A percentile compares a stretch with the other conserved stretches of the same genome.
These are phyloP conservation scores for Aplosporella prunicola DNA, from an alignment of 2,329 filamentous ascomycete genomes.

Conservation along the genomic window DNA sequence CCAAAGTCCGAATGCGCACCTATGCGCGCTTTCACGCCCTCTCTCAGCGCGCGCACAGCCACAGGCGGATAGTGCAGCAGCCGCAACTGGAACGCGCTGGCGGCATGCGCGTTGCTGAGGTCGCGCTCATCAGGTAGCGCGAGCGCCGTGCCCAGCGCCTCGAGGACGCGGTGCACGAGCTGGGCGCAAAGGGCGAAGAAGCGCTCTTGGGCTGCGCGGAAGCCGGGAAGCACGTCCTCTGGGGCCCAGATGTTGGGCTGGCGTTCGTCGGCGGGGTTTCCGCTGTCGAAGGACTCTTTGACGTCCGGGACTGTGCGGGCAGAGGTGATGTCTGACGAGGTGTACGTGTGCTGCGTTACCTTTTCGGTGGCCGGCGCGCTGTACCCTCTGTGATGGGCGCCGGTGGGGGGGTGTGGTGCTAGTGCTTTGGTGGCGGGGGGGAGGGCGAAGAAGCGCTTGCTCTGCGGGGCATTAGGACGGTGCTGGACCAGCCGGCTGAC, in stretches of 20 bases:
- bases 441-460: constrained; percentile 30
- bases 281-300: constrained; percentile 27
- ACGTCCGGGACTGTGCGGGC: constrained; percentile 20
- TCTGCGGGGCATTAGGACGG: constrained; percentile 12
- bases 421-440: constrained; percentile 26
- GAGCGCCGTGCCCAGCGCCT: constrained; percentile 21
- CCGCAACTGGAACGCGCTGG: constrained; percentile 25
- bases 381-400: constrained; percentile 32
- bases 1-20: constrained; percentile 36
- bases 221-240: constrained; percentile 30
- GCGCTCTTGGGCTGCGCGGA: constrained; percentile 21
- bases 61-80: constrained; percentile 33
- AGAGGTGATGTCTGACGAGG: constrained; percentile 14
- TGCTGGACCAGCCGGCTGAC: background rate
- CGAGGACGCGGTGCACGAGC: constrained; percentile 21
- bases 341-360: constrained; percentile 23
- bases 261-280: constrained; percentile 19
- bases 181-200: constrained; percentile 19
- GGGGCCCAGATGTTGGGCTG: constrained; percentile 35
- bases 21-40: constrained; percentile 23
- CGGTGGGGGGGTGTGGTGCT: constrained; percentile 31
- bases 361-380: constrained; percentile 30
- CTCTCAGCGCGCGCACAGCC: constrained; percentile 17
- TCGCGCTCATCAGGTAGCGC: constrained; percentile 8
- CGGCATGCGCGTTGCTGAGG: constrained; percentile 19